These are phyloP conservation scores for Anacardium occidentale DNA, from an alignment of 345 rosid genomes.

Conservation along the genomic window DNA sequence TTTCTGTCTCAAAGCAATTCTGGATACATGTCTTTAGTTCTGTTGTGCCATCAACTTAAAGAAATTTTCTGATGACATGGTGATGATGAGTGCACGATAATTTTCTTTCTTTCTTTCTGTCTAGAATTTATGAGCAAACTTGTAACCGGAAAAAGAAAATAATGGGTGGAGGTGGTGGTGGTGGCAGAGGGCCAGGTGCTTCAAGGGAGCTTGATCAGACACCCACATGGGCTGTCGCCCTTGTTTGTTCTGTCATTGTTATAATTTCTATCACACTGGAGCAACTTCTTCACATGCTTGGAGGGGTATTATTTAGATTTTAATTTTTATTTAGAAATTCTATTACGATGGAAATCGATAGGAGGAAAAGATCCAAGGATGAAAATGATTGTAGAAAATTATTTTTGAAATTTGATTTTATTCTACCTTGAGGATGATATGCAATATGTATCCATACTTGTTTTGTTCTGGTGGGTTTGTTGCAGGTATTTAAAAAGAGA, in stretches of 20 bases:
- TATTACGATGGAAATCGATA: too few relatives aligned
- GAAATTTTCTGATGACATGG: background rate
- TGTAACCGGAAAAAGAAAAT: background rate
- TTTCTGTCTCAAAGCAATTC: background rate
- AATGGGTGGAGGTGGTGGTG: too few relatives aligned
- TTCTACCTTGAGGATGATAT: too few relatives aligned
- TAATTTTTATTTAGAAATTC: background rate
- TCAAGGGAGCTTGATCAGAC: constrained; percentile 87
- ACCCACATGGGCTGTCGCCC: constrained; percentile 93
- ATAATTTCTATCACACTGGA: constrained; percentile 70
- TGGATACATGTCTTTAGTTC: background rate
- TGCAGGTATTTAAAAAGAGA: constrained; percentile 47
- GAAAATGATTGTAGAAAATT: background rate
- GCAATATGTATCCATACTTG: too few relatives aligned
- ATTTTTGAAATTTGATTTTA: background rate
- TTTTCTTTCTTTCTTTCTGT: background rate
- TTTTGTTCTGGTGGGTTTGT: background rate
- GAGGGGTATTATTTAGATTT: constrained; percentile 35
- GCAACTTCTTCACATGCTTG: constrained; percentile 55
- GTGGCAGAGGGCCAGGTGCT: constrained; percentile 31
- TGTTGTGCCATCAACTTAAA: too few relatives aligned
- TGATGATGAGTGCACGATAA: background rate
- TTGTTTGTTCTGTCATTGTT: constrained; percentile 64
- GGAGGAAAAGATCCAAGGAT: too few relatives aligned
- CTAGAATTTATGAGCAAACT: too few relatives aligned